These are phyloP conservation scores for Botrytis byssoidea DNA, from an alignment of 2,329 filamentous ascomycete species.

Conservation along the genomic window DNA sequence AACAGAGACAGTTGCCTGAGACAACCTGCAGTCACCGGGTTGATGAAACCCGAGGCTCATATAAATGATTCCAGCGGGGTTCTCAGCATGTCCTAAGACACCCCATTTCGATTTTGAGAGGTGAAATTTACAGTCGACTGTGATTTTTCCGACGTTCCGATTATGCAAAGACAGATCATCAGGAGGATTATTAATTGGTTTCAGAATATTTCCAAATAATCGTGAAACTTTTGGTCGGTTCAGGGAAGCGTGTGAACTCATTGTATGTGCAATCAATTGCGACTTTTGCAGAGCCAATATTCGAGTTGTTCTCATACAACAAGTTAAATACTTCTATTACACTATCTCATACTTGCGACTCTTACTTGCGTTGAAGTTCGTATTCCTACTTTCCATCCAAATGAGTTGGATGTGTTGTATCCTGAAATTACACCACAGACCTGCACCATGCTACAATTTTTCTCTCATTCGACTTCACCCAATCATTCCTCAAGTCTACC, in stretches of 20 bases:
- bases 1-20: background rate
- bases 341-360: background rate
- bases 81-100: background rate
- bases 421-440: background rate
- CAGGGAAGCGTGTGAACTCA: background rate
- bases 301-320: background rate
- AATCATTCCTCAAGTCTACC: background rate
- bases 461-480: background rate
- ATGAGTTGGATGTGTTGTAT: background rate
- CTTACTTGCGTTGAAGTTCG: background rate
- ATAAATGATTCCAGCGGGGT: background rate
- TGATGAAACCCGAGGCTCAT: background rate
- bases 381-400: background rate
- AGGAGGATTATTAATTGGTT: background rate
- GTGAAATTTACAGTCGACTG: background rate
- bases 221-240: background rate
- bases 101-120: conserved; percentile 2
- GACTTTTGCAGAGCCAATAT: background rate
- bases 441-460: background rate
- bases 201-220: background rate
- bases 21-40: background rate
- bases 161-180: background rate
- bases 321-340: background rate
- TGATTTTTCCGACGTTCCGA: background rate
- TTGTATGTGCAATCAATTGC: background rate